These are phyloP conservation scores for Aspergillus ochraceus DNA, from an alignment of 2,329 filamentous ascomycete species.

Conservation along the genomic window DNA sequence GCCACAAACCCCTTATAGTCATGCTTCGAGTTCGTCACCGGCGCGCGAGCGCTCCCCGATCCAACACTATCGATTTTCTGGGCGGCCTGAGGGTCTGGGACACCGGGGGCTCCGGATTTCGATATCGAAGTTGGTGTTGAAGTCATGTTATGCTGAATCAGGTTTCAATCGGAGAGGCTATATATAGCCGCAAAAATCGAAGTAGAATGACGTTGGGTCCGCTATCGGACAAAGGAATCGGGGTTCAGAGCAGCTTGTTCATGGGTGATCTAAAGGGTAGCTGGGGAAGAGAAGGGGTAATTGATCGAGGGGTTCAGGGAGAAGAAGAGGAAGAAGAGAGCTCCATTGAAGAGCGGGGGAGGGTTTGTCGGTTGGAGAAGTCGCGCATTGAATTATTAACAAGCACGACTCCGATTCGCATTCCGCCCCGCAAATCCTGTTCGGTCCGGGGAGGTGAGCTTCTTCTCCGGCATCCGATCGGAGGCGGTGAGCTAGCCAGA, in stretches of 20 bases:
- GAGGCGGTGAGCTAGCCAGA: no score
- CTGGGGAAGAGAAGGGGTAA: neutral
- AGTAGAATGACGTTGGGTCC: neutral
- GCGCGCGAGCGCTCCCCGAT: constrained; percentile 8
- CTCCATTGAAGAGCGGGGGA: constrained; percentile 1
- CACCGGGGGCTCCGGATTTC: constrained; percentile 1
- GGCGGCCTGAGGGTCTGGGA: constrained; percentile 7
- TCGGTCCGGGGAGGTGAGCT: constrained; percentile 4
- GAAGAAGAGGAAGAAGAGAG: neutral
- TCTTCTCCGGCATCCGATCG: neutral
- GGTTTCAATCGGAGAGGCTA: neutral
- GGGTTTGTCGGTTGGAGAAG: neutral
- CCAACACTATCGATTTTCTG: constrained; percentile 4
- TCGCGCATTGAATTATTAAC: neutral
- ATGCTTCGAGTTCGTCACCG: constrained; percentile 27
- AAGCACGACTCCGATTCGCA: neutral
- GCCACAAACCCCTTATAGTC: constrained; percentile 97
- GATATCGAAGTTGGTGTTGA: constrained; percentile 17
- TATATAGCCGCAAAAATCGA: neutral
- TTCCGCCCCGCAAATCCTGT: constrained; percentile 5
- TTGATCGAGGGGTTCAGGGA: no score
- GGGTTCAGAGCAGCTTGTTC: neutral
- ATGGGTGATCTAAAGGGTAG: neutral
- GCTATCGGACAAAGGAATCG: constrained; percentile 3
- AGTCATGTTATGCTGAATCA: constrained; percentile 19